phyloP scores from a whole-genome alignment of 441 rosid genomes.

The California macrophylla region DNA sequence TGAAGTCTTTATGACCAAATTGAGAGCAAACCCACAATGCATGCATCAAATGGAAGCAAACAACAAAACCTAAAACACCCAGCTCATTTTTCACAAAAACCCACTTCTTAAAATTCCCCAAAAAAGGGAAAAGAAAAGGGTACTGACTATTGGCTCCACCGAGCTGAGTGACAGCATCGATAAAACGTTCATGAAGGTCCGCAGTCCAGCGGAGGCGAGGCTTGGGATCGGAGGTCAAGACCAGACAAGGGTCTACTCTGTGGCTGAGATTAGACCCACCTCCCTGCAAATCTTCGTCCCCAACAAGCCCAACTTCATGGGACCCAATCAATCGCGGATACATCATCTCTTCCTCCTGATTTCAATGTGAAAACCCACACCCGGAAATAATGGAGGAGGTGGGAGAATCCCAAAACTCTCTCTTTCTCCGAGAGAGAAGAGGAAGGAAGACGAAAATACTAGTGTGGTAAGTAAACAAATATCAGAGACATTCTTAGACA shows the following conservation, averaged over 20 bases:
- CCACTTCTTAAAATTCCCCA: not conserved
- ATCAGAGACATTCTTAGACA: no score
- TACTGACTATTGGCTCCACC: conserved; percentile 56
- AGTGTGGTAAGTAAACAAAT: no score
- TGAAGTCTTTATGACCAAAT: not conserved
- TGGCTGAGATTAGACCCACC: conserved; percentile 11
- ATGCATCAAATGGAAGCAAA: not conserved
- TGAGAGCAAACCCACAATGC: not conserved
- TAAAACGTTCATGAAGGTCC: conserved; percentile 63
- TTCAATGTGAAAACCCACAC: not conserved
- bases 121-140: conserved; percentile 1
- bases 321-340: conserved; percentile 33
- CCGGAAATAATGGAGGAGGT: not conserved
- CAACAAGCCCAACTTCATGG: conserved; percentile 23
- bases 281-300: conserved; percentile 30
- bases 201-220: conserved; percentile 67
- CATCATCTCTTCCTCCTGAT: conserved; percentile 17
- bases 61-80: not conserved
- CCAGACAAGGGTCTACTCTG: conserved; percentile 39
- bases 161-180: conserved; percentile 63
- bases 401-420: not conserved
- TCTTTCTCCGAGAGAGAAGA: not conserved
- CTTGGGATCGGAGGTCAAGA: conserved; percentile 59
- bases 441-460: no score
- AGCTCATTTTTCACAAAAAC: not conserved